Base-by-base conservation (phyloP, 225 moss, liverwort and hornwort species). In the Antitrichia curtipendula region DNA sequence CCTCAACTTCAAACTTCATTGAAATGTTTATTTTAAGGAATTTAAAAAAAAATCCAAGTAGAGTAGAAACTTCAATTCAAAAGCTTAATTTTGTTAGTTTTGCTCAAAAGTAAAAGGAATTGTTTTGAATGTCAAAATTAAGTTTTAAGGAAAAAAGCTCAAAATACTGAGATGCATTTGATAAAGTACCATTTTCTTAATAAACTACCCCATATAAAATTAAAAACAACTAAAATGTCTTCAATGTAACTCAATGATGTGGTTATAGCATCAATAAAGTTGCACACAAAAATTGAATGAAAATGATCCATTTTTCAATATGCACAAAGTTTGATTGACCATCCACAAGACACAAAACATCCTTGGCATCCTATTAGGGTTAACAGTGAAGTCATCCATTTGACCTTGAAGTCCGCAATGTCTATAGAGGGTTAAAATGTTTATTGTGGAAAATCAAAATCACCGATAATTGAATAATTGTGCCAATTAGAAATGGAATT, bases 71-170 rank as follows among this genome's bases (percentile, higher is more conserved):
- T 68, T 13, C 22, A 68, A 22, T n/a, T 12, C 0, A 38, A 2
- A 12, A 68, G 3, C 2, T 68, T 22, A 2, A 68, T 12, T 23
- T 38, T 69, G 8, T 24, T 14, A 69, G 24, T 40, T 69, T 40
- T 23, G 0, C 3, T 69, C 24, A 68, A 38, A 38, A 6, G 1
- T n/a, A n/a, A 66, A n/a, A n/a, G 5, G 11, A 65, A 66, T 11
- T 6, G 2, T 21, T 66, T 38, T 22, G 1, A 38, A 68, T 68
- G 22, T 13, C 13, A 40, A 40, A 69, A 69, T 24, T 23, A 69
- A 68, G 4, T 40, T 69, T 40, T 13, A 8, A 23, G 1, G 68
- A 13, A 4, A 13, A 22, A 22, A 7, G 1, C 5, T 23, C 7
- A 4, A 12, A 38, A 1, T 12, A 23, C 13, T 22, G 7, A 68